Percentiles rank a stretch among this genome's conserved stretches.
Conservation (phyloP, 768 basidiomycete species). For the Cystobasidiopsis lactophilus region DNA sequence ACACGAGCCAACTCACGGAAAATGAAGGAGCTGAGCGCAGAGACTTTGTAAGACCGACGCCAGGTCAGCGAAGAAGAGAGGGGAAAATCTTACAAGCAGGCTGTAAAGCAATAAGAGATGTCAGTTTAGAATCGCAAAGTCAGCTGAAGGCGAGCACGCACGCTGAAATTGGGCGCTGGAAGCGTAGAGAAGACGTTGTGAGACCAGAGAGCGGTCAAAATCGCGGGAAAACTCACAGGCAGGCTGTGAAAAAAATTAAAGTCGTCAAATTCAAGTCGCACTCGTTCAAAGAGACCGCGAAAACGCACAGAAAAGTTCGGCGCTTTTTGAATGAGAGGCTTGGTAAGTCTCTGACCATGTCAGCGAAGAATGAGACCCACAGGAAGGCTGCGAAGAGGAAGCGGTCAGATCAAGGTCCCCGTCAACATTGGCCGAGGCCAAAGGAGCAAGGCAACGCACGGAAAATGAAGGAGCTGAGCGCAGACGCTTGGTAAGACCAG, state of each 20-base stretch:
- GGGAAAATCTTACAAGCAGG: no score
- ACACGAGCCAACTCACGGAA: neutral
- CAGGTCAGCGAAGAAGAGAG: neutral
- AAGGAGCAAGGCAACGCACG: neutral
- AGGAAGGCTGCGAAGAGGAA: neutral
- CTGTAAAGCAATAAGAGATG: no score
- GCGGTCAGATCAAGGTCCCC: slow-evolving; percentile 7
- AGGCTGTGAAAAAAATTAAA: neutral
- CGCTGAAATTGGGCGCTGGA: neutral
- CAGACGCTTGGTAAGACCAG: neutral
- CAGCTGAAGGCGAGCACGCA: no score
- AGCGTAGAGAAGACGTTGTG: slow-evolving; percentile 20
- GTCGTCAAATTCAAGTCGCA: slow-evolving; percentile 19
- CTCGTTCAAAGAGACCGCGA: no score
- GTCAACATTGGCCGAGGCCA: slow-evolving; percentile 6
- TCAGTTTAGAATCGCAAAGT: no score
- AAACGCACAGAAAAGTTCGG: slow-evolving; percentile 19
- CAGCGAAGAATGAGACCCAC: no score
- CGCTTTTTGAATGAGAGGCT: no score
- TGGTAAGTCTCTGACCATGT: no score
- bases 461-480: neutral
- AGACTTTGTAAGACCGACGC: neutral
- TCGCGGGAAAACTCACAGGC: neutral
- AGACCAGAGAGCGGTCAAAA: neutral
- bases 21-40: neutral